Evolutionary conservation across 257 asterid species (phyloP), one percentile per base, ranked within the genome.

Genomic region (Primulina huaijiensis): DNA sequence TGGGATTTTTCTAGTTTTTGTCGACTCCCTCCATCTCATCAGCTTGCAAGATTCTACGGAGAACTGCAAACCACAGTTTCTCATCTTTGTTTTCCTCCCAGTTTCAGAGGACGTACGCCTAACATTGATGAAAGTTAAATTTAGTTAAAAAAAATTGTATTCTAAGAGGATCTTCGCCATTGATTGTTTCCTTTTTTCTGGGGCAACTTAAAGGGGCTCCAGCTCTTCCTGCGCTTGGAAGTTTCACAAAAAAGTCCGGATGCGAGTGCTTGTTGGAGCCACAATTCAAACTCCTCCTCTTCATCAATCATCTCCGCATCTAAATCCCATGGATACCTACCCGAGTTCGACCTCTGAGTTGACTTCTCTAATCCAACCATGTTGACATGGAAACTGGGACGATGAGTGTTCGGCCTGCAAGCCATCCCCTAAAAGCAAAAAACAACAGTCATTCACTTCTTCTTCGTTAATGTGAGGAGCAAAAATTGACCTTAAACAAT

Each of bases 311-410:
- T 85, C 86, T 94, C 99, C 25, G 95, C 96, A 77, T 89, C 98
- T 72, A 91, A 68, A 76, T 92, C 95, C 98, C 98, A 92, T 2
- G 96, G 97, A 68, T 84, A 92, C 65, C 97, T 81, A 78, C 90
- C 83, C 61, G 99, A 92, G 70, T 76, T 80, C 70, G 98, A 91
- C 67, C 95, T 84, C 78, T 94, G 96, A 20, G 71, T 73, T 43
- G 92, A 78, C 67, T 88, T 88, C 72, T 92, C 98, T 74, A 89
- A 76, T 62, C 98, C 99, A 57, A 95, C 99, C 98, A 95, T 88
- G 91, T 89, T 95, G 38, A 95, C 99, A 43, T 95, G 99, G 90
- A 95, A 95, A 74, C 98, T 95, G 2, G 99, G 95, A 35, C 97
- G 81, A 67, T 95, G 99, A 6, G 98, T 94, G 86, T 95, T 95